These are phyloP conservation scores for Populus davidiana DNA, from an alignment of 345 rosid species.

Conservation along the genomic window DNA sequence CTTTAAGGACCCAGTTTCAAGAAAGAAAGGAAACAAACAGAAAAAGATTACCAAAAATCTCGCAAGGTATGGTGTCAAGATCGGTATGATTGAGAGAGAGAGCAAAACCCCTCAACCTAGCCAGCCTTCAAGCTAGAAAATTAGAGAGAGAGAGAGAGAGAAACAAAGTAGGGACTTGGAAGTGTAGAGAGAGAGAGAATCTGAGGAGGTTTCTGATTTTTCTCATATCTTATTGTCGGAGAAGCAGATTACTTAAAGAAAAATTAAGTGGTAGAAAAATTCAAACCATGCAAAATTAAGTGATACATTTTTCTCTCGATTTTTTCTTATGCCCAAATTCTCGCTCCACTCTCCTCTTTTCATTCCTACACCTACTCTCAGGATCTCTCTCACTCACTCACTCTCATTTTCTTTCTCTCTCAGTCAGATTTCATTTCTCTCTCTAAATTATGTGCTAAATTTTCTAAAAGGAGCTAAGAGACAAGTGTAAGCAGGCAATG, in stretches of 20 bases:
- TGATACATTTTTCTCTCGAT: constrained; percentile 9
- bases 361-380: constrained; percentile 34
- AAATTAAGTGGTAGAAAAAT: no score
- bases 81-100: constrained; percentile 3
- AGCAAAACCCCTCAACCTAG: constrained; percentile 21
- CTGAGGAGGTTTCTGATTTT: constrained; percentile 32
- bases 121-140: constrained; percentile 26
- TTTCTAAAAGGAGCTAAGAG: constrained; percentile 18
- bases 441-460: background rate
- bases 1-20: constrained; percentile 6
- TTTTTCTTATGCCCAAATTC: constrained; percentile 36
- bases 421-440: background rate
- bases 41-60: constrained; percentile 36
- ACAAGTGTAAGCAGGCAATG: background rate
- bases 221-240: constrained; percentile 35
- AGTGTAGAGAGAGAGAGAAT: constrained; percentile 5
- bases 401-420: constrained; percentile 1
- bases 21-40: background rate
- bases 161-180: background rate
- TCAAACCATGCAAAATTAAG: constrained; percentile 32
- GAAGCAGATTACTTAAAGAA: constrained; percentile 14
- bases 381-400: constrained; percentile 14
- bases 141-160: constrained; percentile 3
- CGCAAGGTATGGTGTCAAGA: constrained; percentile 17
- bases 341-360: constrained; percentile 47